Conservation (phyloP, 805 yeast species). For the Candida pini region DNA sequence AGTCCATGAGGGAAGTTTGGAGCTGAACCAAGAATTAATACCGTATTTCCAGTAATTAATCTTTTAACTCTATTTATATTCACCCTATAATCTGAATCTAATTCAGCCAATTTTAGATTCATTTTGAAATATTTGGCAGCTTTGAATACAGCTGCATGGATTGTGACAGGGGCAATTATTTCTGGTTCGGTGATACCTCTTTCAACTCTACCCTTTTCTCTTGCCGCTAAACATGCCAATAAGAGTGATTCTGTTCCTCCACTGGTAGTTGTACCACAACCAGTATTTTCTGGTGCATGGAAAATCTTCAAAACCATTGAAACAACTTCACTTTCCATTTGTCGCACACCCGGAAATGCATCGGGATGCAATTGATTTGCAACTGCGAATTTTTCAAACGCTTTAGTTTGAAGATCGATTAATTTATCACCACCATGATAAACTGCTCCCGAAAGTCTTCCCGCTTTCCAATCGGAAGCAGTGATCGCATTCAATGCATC, state of each 20-base stretch:
- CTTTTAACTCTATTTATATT: constrained; percentile 56
- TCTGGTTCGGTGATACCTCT: constrained; percentile 71
- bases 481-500: constrained; percentile 47
- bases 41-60: constrained; percentile 73
- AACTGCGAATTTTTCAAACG: constrained; percentile 71
- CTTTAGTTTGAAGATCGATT: constrained; percentile 65
- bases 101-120: constrained; percentile 71
- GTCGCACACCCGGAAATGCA: constrained; percentile 92
- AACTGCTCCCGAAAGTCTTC: constrained; percentile 90
- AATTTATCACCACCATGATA: constrained; percentile 91
- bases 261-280: constrained; percentile 79
- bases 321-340: constrained; percentile 94
- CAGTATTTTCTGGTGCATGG: constrained; percentile 63
- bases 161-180: constrained; percentile 80
- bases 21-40: constrained; percentile 84
- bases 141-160: constrained; percentile 94
- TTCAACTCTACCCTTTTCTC: constrained; percentile 59
- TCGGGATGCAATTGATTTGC: constrained; percentile 97
- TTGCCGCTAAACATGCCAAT: constrained; percentile 82
- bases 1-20: constrained; percentile 98
- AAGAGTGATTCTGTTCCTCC: constrained; percentile 96
- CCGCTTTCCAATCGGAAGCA: constrained; percentile 70
- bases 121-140: constrained; percentile 90
- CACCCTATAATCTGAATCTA: constrained; percentile 65
- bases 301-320: constrained; percentile 79